Conservation (phyloP, 768 basidiomycete genomes). For the Kwoniella pini region DNA sequence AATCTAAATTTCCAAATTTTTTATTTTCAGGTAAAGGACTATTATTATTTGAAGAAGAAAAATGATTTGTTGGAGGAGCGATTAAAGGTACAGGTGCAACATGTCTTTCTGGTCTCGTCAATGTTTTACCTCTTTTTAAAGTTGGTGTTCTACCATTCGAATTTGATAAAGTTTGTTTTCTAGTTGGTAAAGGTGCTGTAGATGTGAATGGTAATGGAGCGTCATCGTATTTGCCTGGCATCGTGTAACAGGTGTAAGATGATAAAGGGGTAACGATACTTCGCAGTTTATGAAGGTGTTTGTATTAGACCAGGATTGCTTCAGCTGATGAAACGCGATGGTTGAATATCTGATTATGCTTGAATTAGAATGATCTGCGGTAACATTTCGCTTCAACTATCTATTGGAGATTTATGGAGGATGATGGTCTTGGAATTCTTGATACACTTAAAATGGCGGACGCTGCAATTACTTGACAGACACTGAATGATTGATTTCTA, state of each 20-base stretch:
- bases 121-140: constrained; percentile 77
- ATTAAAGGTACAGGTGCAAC: constrained; percentile 94
- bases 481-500: too few species aligned
- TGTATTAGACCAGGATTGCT: too few species aligned
- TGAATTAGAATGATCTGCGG: too few species aligned
- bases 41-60: constrained; percentile 15
- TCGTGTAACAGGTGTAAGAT: neutral
- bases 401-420: too few species aligned
- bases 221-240: constrained; percentile 34
- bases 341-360: too few species aligned
- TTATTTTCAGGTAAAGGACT: neutral
- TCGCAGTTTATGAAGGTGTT: neutral
- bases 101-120: constrained; percentile 91
- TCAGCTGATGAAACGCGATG: too few species aligned
- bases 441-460: too few species aligned
- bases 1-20: constrained; percentile 36
- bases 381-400: too few species aligned
- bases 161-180: constrained; percentile 21
- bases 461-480: too few species aligned
- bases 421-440: too few species aligned
- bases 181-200: constrained; percentile 35
- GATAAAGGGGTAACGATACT: neutral
- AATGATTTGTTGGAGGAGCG: constrained; percentile 66
- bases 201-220: constrained; percentile 43
- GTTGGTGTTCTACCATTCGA: constrained; percentile 7